These are phyloP conservation scores for Knufia fluminis DNA, from an alignment of 2,329 filamentous ascomycete genomes.

Conservation along the genomic window DNA sequence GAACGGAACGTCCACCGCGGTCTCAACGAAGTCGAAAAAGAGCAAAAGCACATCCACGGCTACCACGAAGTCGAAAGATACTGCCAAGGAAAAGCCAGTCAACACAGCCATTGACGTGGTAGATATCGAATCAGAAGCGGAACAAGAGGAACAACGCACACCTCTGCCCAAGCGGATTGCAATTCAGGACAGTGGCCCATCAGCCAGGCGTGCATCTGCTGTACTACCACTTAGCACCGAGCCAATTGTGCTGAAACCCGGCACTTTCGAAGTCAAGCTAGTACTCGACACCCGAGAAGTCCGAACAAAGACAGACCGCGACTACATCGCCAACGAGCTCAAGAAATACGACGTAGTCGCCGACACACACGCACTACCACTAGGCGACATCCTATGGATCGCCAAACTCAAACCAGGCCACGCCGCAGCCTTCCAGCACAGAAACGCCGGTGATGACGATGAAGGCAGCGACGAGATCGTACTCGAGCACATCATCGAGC, in stretches of 20 bases:
- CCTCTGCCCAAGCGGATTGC: slow-evolving; percentile 6
- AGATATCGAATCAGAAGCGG: slow-evolving; percentile 1
- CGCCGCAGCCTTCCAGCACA: slow-evolving; percentile 38
- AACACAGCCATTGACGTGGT: not conserved
- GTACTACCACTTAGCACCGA: slow-evolving; percentile 22
- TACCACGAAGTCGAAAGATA: not conserved
- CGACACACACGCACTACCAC: slow-evolving; percentile 57
- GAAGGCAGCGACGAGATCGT: slow-evolving; percentile 57
- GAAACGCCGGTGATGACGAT: slow-evolving; percentile 25
- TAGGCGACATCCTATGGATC: slow-evolving; percentile 72
- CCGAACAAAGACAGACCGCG: slow-evolving; percentile 60
- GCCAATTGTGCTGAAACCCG: slow-evolving; percentile 49
- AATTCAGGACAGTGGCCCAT: slow-evolving; percentile 8
- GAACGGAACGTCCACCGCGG: not conserved
- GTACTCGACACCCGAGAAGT: slow-evolving; percentile 69
- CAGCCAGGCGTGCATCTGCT: not conserved
- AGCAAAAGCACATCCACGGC: not conserved
- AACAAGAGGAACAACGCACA: not conserved
- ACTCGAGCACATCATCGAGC: slow-evolving; percentile 71
- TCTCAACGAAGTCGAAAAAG: not conserved
- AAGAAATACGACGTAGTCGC: slow-evolving; percentile 55
- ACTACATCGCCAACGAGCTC: slow-evolving; percentile 67
- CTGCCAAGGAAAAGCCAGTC: not conserved
- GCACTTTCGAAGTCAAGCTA: slow-evolving; percentile 62
- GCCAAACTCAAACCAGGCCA: slow-evolving; percentile 59